phyloP scores from a whole-genome alignment of 768 basidiomycete species.

The Tylopilus subfusipes region DNA sequence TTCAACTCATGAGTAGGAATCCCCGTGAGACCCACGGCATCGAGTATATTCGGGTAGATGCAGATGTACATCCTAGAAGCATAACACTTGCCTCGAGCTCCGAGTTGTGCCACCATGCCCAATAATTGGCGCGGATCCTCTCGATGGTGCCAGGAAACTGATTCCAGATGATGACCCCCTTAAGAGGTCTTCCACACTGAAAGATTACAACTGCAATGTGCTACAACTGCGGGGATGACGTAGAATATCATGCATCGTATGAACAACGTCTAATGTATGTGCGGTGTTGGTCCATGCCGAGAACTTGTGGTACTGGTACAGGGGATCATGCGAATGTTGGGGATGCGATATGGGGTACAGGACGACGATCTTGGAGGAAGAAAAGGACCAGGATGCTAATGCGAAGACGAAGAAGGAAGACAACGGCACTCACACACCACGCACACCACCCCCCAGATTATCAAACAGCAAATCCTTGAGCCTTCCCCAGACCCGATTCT shows the following conservation, averaged over 20 bases:
- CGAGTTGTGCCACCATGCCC: constrained; percentile 18
- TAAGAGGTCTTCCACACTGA: constrained; percentile 7
- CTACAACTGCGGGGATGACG: constrained; percentile 22
- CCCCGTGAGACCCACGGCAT: constrained; percentile 1
- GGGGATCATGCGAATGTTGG: constrained; percentile 23
- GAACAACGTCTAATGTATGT: constrained; percentile 22
- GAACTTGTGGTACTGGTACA: constrained; percentile 21
- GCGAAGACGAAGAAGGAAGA: not conserved
- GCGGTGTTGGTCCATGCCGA: constrained; percentile 23
- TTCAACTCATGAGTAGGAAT: constrained; percentile 24
- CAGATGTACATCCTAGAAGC: constrained; percentile 17
- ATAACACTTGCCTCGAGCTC: constrained; percentile 3
- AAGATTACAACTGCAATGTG: constrained; percentile 16
- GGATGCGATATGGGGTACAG: constrained; percentile 20
- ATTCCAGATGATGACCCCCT: constrained; percentile 6
- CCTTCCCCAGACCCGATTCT: constrained; percentile 26
- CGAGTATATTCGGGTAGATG: constrained; percentile 17
- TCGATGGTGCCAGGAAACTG: not conserved
- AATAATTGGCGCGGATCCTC: not conserved
- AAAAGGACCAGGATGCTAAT: constrained; percentile 4
- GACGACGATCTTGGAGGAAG: not conserved
- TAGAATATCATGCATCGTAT: constrained; percentile 17
- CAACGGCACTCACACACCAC: constrained; percentile 18
- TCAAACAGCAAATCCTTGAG: constrained; percentile 31
- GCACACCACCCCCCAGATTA: constrained; percentile 18